Evolutionary conservation across 2,329 filamentous ascomycete genomes (phyloP), one percentile per base, ranked within the genome.

Genomic region (Alternaria alternata): DNA sequence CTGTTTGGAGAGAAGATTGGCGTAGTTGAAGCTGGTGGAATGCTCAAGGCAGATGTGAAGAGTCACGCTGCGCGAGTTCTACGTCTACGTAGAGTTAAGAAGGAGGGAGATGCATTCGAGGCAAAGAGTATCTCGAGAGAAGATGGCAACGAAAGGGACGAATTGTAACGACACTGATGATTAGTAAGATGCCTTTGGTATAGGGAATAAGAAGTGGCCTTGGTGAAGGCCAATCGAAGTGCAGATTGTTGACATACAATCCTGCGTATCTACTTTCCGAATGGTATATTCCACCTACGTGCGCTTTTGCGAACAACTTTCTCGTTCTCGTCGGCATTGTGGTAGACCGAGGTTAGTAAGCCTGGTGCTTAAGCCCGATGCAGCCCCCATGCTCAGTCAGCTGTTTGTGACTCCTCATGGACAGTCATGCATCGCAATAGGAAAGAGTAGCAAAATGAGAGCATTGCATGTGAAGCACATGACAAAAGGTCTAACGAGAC

Each of bases 1-100:
- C 54, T 71, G 7, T 71, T 71, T 53, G 69, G 69, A 20, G 63
- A 70, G 57, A 71, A 65, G 58, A 55, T 71, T 43, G 69, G 69
- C 12, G 57, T 68, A 8, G 69, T 68, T 12, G 36, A 66, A 47
- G 69, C 67, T 38, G 66, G 67, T 9, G 66, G 69, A 8, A 42
- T 53, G 7, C 42, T 71, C 44, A 65, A 64, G 22, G 64, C 63
- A 3, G 28, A 54, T 4, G 69, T 71, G 12, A 64, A 67, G 57
- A 71, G 62, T 9, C 67, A 71, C 34, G 63, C 67, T 56, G 69
- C 69, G 8, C 59, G 60, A 30, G 66, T 70, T 2, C 68, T 68
- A 12, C 51, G 69, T 6, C 16, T 71, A 36, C 47, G 69, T n/a
- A 54, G 69, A 43, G 49, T 71, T 4, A 57, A 32, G 24, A 66